Evolutionary conservation across 2,329 filamentous ascomycete species (phyloP), one percentile per base, ranked within the genome.

Genomic region (Atkinsonella texensis): DNA sequence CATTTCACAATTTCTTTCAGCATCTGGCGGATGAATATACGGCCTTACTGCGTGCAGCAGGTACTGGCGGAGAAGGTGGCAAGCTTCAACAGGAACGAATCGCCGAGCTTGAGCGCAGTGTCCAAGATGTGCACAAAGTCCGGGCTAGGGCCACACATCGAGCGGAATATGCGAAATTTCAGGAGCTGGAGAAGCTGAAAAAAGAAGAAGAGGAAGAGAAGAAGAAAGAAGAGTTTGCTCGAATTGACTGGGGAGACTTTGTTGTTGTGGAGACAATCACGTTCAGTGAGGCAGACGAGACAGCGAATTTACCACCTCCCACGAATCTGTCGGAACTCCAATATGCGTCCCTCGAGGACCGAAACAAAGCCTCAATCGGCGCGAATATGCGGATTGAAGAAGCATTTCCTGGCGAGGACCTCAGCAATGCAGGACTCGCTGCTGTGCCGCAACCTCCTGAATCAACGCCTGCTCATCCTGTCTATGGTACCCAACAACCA

Each of bases 201-300:
- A 89, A 90, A 63, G 89, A 95, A 62, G 89, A 94, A 62, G 83
- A 90, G 56, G 85, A 85, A 41, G 87, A 94, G 63, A 82, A 89
- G 62, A 87, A 95, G 66, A 83, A 84, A 61, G 71, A 76, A 20
- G 74, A 81, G 50, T 83, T 93, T 67, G 85, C 86, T 1, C 85
- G 93, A 60, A 93, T 98, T 56, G 93, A 98, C 68, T 98, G 93
- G 93, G 88, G 95, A 63, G 91, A 97, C 65, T 98, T 98, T 61
- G 84, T 91, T 35, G 86, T 98, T 18, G 89, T 96, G 44, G 93
- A 96, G 68, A 96, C 90, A 0, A 90, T 98, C 50, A 76, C 89
- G 15, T 98, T 98, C 67, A 89, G 82, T 53, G 90, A 95, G 59
- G 79, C 81, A 40, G 93, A 98, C 65, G 90, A 96, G 58, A 80